These are phyloP conservation scores for Basidiobolus meristosporus DNA, from an alignment of 371 early-diverging fungal species.

Conservation along the genomic window DNA sequence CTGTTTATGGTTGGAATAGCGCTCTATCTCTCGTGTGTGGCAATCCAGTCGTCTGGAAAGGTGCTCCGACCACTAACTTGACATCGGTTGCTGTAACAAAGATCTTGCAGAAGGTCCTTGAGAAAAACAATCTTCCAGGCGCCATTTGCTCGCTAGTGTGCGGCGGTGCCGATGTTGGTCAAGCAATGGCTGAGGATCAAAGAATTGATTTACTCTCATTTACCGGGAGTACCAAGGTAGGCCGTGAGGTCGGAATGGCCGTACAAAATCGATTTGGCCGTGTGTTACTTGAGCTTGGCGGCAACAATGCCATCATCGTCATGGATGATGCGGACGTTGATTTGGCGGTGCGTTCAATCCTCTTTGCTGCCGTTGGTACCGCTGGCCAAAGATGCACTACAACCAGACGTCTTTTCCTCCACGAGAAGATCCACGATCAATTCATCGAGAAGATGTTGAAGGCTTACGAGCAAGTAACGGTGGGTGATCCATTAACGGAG, in stretches of 20 bases:
- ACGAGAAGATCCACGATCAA: slow-evolving; percentile 73
- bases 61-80: slow-evolving; percentile 80
- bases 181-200: slow-evolving; percentile 46
- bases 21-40: slow-evolving; percentile 84
- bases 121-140: slow-evolving; percentile 67
- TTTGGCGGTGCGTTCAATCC: slow-evolving; percentile 68
- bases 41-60: slow-evolving; percentile 87
- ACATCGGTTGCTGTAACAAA: slow-evolving; percentile 78
- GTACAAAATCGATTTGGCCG: slow-evolving; percentile 84
- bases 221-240: slow-evolving; percentile 71
- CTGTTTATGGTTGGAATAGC: slow-evolving; percentile 82
- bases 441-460: slow-evolving; percentile 57
- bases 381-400: slow-evolving; percentile 95
- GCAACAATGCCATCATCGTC: slow-evolving; percentile 90
- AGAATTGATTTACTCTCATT: slow-evolving; percentile 72
- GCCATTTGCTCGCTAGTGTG: slow-evolving; percentile 75
- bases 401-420: slow-evolving; percentile 82
- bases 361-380: slow-evolving; percentile 95
- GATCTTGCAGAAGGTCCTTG: slow-evolving; percentile 68
- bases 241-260: slow-evolving; percentile 47
- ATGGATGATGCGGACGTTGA: slow-evolving; percentile 88
- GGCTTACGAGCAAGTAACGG: slow-evolving; percentile 75
- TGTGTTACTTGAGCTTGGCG: slow-evolving; percentile 79
- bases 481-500: slow-evolving; percentile 74
- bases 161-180: slow-evolving; percentile 80